phyloP scores from a whole-genome alignment of 352 stramenopile species.

The Globisporangium yorkense region DNA sequence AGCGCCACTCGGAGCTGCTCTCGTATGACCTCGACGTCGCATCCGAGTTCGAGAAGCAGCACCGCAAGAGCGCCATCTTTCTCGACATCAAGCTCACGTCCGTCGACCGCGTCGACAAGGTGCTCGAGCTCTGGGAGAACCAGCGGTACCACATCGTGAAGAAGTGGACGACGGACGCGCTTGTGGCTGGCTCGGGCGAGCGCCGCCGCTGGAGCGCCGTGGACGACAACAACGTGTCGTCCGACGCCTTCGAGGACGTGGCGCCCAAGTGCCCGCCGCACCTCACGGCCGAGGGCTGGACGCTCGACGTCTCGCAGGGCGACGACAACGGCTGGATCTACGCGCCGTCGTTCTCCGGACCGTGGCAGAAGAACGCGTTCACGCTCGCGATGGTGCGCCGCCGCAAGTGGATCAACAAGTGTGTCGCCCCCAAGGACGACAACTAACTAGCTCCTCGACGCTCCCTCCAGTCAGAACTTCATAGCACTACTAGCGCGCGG shows the following conservation, averaged over 20 bases:
- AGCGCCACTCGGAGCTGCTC: slow-evolving; percentile 36
- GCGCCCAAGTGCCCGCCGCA: slow-evolving; percentile 52
- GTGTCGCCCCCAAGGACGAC: slow-evolving; percentile 20
- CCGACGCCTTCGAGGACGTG: slow-evolving; percentile 60
- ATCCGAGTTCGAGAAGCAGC: slow-evolving; percentile 49
- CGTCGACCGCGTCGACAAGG: slow-evolving; percentile 46
- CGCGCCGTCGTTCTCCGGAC: slow-evolving; percentile 61
- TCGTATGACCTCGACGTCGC: slow-evolving; percentile 53
- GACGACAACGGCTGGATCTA: slow-evolving; percentile 86
- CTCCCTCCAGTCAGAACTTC: too few species aligned
- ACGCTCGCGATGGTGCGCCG: slow-evolving; percentile 72
- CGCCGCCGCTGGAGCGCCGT: slow-evolving; percentile 68
- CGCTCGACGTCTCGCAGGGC: slow-evolving; percentile 65
- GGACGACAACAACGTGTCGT: slow-evolving; percentile 51
- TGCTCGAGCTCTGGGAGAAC: slow-evolving; percentile 83
- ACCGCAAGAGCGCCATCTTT: slow-evolving; percentile 49
- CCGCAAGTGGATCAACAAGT: slow-evolving; percentile 83
- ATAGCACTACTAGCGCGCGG: background rate
- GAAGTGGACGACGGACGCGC: slow-evolving; percentile 64
- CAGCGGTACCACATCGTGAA: slow-evolving; percentile 73
- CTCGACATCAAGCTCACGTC: slow-evolving; percentile 51
- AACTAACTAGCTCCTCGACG: background rate
- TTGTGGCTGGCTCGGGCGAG: slow-evolving; percentile 44
- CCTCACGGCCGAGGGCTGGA: slow-evolving; percentile 64
- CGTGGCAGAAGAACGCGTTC: slow-evolving; percentile 72